Evolutionary conservation across 495 filamentous ascomycete species (phyloP), one percentile per base, ranked within the genome.

Genomic region (Aspergillus taichungensis): DNA sequence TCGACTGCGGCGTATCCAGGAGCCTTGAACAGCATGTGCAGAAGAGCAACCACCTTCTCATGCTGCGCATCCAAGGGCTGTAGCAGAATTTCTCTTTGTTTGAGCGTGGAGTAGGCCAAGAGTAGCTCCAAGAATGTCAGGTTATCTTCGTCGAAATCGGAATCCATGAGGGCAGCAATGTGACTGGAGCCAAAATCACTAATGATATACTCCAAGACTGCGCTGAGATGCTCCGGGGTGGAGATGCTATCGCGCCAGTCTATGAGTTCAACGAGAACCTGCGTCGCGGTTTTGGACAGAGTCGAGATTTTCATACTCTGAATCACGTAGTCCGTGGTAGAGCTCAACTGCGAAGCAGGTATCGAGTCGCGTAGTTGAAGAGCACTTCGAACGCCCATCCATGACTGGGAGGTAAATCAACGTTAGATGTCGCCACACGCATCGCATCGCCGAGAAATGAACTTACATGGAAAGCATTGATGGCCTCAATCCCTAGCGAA

Each of bases 1-100:
- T 94, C 87, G 18, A 78, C 78, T 4, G 82, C 82, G 3, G 87
- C 79, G 59, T 82, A 80, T 6, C 88, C 88, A 32, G 84, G 75
- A 6, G 78, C 78, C 27, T 74, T 77, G 38, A 90, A 72, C 13
- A 96, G 70, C 1, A 77, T 77, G 42, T 76, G 73, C 9, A 86
- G 61, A 6, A 72, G 64, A 10, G 60, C 46, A 9, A 83, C 66
- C n/a, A 71, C 43, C 13, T 57, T 55, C n/a, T 51, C 56, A 53
- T 69, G 59, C 9, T 62, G 51, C 5, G 54, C 53, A 5, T 58
- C 59, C 9, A 66, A 40, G 9, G 54, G 47, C 29, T 57, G 52
- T 1, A 37, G 61, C 40, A 71, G 54, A 4, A 73, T 37, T 6
- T 66, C 56, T 24, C 58, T 45, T 13, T 61, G 53, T 33, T 63